A percentile compares a stretch with the other conserved stretches of the same genome.
phyloP scores from a whole-genome alignment of 345 rosid genomes.

The Citrus cavaleriei region DNA sequence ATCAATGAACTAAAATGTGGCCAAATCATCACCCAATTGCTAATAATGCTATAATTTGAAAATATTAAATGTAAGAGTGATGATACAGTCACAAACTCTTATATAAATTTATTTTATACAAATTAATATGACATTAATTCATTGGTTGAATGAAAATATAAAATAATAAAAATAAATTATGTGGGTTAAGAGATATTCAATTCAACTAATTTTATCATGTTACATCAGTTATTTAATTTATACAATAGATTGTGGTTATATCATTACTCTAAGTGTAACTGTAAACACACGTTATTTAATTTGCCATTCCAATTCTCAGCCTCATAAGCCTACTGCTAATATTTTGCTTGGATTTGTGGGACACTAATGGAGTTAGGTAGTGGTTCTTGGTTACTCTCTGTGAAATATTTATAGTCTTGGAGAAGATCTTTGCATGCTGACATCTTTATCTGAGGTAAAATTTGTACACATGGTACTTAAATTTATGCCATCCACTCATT shows the following conservation, averaged over 20 bases:
- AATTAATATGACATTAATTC: no score
- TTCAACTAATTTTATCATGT: no score
- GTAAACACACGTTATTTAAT: background rate
- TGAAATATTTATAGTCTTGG: background rate
- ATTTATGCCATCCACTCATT: slow-evolving; percentile 13
- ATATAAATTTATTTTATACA: no score
- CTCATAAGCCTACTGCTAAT: background rate
- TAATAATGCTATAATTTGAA: background rate
- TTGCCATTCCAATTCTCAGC: background rate
- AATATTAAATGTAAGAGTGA: background rate
- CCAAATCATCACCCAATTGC: background rate
- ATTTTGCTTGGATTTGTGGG: background rate
- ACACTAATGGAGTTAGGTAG: background rate
- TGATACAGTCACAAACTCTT: rapidly evolving
- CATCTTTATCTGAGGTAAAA: background rate
- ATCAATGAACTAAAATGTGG: no score
- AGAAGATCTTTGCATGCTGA: background rate
- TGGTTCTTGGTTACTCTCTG: background rate
- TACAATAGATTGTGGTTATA: no score
- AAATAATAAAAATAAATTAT: no score
- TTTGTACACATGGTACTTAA: background rate
- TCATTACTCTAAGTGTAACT: background rate
- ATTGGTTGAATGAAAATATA: no score
- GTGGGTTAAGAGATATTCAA: no score
- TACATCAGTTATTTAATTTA: no score